Conservation (phyloP, 148 eudicot genomes). For the Fagopyrum esculentum region DNA sequence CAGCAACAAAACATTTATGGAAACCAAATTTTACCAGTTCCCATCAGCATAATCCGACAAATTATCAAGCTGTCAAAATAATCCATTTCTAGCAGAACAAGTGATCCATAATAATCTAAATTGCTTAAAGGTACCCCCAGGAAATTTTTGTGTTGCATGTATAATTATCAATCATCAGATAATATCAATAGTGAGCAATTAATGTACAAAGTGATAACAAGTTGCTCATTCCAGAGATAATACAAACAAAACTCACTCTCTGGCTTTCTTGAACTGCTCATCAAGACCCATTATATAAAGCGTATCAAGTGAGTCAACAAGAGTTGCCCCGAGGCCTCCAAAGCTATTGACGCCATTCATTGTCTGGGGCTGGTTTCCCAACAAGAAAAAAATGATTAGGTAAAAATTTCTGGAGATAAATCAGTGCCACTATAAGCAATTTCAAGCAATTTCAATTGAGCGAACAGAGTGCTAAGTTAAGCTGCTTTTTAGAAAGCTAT, state of each 20-base stretch:
- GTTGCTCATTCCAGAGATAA: background rate
- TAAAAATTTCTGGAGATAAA: background rate
- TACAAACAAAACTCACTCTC: conserved; percentile 57
- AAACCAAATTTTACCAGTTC: background rate
- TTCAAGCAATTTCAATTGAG: background rate
- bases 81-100: background rate
- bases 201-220: background rate
- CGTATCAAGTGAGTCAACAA: conserved; percentile 91
- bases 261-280: conserved; percentile 91
- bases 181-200: background rate
- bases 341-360: conserved; percentile 92
- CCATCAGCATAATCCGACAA: background rate
- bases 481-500: background rate
- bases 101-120: background rate
- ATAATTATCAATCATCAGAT: background rate
- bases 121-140: background rate
- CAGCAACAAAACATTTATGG: background rate
- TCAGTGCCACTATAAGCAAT: background rate
- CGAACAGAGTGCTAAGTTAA: background rate
- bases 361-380: conserved; percentile 67
- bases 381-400: background rate
- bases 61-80: background rate
- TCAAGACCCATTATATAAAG: conserved; percentile 94
- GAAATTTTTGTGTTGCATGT: background rate
- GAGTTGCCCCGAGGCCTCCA: conserved; percentile 98